Evolutionary conservation across 306 rosid genomes (phyloP), one percentile per base, ranked within the genome.

Genomic region (Luffa acutangula): DNA sequence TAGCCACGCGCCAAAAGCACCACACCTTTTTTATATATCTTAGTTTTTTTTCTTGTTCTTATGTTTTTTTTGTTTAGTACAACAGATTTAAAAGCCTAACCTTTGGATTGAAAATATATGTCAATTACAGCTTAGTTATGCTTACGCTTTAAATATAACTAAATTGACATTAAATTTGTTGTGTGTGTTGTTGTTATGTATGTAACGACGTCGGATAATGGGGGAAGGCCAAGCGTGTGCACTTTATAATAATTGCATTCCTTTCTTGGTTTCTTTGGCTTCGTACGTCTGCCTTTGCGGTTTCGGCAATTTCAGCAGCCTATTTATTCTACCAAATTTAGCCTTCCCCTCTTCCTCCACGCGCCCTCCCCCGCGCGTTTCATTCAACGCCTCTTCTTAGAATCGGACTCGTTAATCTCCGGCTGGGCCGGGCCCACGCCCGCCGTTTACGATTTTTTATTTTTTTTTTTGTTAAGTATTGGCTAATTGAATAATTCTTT

Each of bases 271-370:
- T 69, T 43, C 9, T 4, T 69, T 41, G 4, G 54, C 17, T 8
- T 69, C 8, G 75, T 69, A 69, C 75, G 75, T 69, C 36, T 20
- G 53, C 18, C 20, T 69, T 69, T 69, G 75, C 53, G 75, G 75
- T 69, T 43, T 69, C 75, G 75, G 75, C 75, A 69, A 41, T 69
- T 71, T 43, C 58, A 71, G 76, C 41, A 46, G 11, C 56, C 57
- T 46, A 71, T 45, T 45, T 45, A 21, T 71, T 71, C 41, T 1
- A 20, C n/a, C 20, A 0, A 43, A 9, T 71, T 71, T 71, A 71
- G 4, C 37, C 41, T 33, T 7, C 14, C 6, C n/a, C 6, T 7
- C 33, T 3, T 41, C 2, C 1, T 0, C 75, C 34, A 45, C 76
- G 37, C 76, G 76, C 33, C 7, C 0, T 11, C 39, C 6, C 5